Evolutionary conservation across 1,284 basidiomycete species (phyloP), one percentile per base, ranked within the genome.

Genomic region (Cutaneotrichosporon sp.): DNA sequence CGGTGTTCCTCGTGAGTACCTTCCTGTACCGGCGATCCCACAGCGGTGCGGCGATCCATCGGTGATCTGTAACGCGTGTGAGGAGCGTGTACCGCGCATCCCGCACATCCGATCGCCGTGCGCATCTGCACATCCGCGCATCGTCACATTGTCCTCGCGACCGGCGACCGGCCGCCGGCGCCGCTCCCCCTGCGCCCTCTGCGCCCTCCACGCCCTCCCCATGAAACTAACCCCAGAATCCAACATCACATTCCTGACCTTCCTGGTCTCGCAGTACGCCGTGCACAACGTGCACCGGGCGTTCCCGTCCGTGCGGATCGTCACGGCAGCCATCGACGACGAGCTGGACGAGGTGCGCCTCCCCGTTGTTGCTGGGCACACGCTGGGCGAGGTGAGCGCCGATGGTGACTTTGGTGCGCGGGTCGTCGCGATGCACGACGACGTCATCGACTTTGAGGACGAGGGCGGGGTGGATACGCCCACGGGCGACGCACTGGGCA

Each of bases 241-340:
- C 50, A 87, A 89, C 71, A 92, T 94, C 70, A 86, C 94, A 60
- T 92, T 93, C 72, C 85, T 95, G 24, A 89, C 91, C 0, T 90
- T 95, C 81, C 82, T 98, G n/a, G 89, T 95, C 42, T 88, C 91
- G 4, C 84, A 86, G 20, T 83, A 83, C 34, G 93, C 94, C 24
- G 91, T 94, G 16, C 79, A 92, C 22, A 86, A 87, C 16, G 86
- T 91, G 34, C 86, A 87, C 65, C 84, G 85, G 18, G 91, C 92
- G 9, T 97, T 97, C 80, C 93, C 95, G 1, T 69, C 78, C 14
- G 86, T 95, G 20, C 87, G 85, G 66, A 87, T 97, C 68, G 87
- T 95, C 22, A 91, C 89, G 65, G 90, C 89, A 1, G 89, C 88
- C 0, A 85, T 94, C 6, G 92, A 95, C 72, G 56, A 55, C 54